These are phyloP conservation scores for Lactarius quietus DNA, from an alignment of 768 basidiomycete genomes.

Conservation along the genomic window DNA sequence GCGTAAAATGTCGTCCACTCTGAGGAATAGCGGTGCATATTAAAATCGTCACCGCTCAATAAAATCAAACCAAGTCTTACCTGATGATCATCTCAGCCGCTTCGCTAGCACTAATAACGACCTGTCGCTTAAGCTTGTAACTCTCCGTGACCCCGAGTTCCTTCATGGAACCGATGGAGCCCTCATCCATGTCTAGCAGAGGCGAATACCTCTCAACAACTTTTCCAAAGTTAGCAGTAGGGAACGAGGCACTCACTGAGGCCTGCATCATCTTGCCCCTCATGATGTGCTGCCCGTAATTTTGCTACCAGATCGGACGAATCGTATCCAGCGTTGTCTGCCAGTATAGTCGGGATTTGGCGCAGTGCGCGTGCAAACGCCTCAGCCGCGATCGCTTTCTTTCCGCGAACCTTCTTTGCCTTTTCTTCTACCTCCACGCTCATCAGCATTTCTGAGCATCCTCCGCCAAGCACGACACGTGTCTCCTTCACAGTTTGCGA, in stretches of 20 bases:
- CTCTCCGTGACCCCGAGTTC: conserved; percentile 90
- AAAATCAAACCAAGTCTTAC: conserved; percentile 39
- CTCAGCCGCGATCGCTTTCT: conserved; percentile 94
- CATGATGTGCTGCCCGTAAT: conserved; percentile 91
- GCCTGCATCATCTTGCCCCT: conserved; percentile 81
- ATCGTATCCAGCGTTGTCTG: conserved; percentile 97
- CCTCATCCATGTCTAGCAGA: conserved; percentile 79
- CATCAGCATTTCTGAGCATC: conserved; percentile 99
- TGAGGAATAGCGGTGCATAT: conserved; percentile 31
- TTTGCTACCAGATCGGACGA: conserved; percentile 92
- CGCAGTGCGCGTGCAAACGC: conserved; percentile 85
- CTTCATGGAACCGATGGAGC: conserved; percentile 83
- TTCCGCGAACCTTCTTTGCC: conserved; percentile 80
- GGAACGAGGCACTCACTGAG: conserved; percentile 54
- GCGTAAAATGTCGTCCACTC: conserved; percentile 89
- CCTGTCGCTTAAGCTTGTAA: conserved; percentile 95
- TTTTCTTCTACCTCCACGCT: conserved; percentile 89
- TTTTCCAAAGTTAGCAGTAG: conserved; percentile 2
- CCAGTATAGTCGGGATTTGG: conserved; percentile 94
- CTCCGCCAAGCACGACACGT: conserved; percentile 89
- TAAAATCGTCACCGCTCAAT: not conserved
- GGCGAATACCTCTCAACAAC: not conserved
- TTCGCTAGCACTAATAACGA: conserved; percentile 90
- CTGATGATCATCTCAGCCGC: conserved; percentile 99
- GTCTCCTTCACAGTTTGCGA: conserved; percentile 99